phyloP scores from a whole-genome alignment of 2,329 filamentous ascomycete species.

The Diaporthe helianthi region DNA sequence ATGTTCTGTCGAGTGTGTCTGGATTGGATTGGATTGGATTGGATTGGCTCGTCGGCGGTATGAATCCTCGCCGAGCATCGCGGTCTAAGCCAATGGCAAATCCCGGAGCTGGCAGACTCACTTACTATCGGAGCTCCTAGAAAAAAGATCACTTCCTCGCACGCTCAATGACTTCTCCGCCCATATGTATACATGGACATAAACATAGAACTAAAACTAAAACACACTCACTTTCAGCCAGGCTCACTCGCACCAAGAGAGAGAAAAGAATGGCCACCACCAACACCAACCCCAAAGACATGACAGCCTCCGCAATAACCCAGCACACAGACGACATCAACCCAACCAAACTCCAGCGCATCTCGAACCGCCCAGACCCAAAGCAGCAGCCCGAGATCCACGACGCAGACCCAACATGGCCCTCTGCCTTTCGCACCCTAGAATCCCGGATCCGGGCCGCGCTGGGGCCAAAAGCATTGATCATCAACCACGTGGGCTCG shows the following conservation, averaged over 20 bases:
- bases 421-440: neutral
- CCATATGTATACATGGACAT: neutral
- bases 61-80: constrained; percentile 7
- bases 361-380: neutral
- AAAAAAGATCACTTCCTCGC: too few species aligned
- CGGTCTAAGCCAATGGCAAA: neutral
- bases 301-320: neutral
- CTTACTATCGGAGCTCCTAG: neutral
- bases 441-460: constrained; percentile 15
- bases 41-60: neutral
- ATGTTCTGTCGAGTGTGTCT: neutral
- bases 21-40: too few species aligned
- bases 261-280: neutral
- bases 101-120: neutral
- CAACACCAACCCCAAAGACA: neutral
- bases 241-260: too few species aligned
- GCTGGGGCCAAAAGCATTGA: neutral
- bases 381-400: neutral
- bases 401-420: neutral
- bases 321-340: neutral
- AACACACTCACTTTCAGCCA: neutral
- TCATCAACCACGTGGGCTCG: constrained; percentile 22
- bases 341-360: neutral
- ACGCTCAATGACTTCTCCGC: neutral
- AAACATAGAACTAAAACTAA: neutral